Evolutionary conservation across 2,329 filamentous ascomycete species (phyloP).

Genomic region (Tolypocladium album): DNA sequence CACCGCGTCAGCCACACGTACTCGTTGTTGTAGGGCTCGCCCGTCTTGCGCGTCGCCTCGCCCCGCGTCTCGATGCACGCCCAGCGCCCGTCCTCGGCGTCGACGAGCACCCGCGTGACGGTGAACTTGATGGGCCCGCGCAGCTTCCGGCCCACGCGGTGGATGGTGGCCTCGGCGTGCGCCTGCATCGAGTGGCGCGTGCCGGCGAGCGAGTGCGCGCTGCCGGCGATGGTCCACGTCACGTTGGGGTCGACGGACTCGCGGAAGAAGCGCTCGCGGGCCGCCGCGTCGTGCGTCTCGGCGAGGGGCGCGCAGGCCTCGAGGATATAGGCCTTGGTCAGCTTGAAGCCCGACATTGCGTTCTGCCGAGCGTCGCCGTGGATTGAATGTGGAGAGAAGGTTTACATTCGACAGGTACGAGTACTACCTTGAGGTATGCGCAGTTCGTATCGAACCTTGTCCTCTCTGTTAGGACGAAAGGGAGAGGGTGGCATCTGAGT

Average conservation of each 20-base stretch:
- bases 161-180: conserved; percentile 9
- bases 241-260: conserved; percentile 8
- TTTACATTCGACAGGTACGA: not conserved
- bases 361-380: not conserved
- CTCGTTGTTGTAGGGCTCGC: conserved; percentile 12
- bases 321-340: conserved; percentile 11
- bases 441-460: not conserved
- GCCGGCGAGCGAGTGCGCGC: conserved; percentile 12
- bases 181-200: conserved; percentile 7
- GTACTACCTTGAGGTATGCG: too few species aligned
- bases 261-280: conserved; percentile 9
- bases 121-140: too few species aligned
- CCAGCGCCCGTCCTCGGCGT: conserved; percentile 14
- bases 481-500: not conserved
- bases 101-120: conserved; percentile 10
- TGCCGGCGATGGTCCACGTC: conserved; percentile 13
- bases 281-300: conserved; percentile 5
- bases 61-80: conserved; percentile 10
- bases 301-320: conserved; percentile 9
- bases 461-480: not conserved
- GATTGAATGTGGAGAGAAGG: not conserved
- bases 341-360: conserved; percentile 8
- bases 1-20: conserved; percentile 13
- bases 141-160: conserved; percentile 9
- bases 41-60: conserved; percentile 9